Evolutionary conservation across 1,284 basidiomycete species (phyloP).

Genomic region (Ceratobasidium sp.): DNA sequence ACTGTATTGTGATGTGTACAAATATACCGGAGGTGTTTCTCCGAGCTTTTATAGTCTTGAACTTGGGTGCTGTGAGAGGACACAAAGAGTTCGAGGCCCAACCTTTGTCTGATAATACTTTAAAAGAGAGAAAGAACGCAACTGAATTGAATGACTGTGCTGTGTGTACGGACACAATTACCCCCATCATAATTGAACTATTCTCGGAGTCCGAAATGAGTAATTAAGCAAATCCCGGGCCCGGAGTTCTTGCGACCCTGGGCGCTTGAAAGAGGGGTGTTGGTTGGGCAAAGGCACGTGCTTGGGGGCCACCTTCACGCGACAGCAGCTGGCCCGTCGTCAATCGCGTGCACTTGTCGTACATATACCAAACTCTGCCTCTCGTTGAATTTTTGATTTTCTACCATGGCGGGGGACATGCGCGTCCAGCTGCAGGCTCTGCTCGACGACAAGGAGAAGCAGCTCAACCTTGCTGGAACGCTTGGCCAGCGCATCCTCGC

Average conservation of each 20-base stretch:
- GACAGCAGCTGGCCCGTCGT: constrained; percentile 34
- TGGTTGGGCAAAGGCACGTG: constrained; percentile 31
- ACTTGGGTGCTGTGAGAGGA: not conserved
- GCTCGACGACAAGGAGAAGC: constrained; percentile 89
- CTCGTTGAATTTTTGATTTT: constrained; percentile 27
- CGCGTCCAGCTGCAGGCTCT: constrained; percentile 82
- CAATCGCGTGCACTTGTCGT: constrained; percentile 31
- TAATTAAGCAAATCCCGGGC: not conserved
- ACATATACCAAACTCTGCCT: constrained; percentile 38
- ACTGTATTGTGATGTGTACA: not conserved
- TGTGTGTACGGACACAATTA: no score
- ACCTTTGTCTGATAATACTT: no score
- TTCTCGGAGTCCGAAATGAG: not conserved
- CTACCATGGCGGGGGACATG: constrained; percentile 63
- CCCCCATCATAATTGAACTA: no score
- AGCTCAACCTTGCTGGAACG: constrained; percentile 89
- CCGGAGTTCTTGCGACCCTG: not conserved
- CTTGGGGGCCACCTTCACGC: constrained; percentile 33
- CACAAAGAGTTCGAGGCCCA: no score
- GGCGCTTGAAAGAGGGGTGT: constrained; percentile 25
- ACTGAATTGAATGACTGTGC: no score
- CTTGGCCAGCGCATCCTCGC: constrained; percentile 92
- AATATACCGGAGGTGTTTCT: not conserved
- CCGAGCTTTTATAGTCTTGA: not conserved
- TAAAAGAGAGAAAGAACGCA: no score